Percentiles rank a stretch among this genome's conserved stretches.
These are phyloP conservation scores for Acacia pycnantha DNA, from an alignment of 331 rosid species.

Conservation along the genomic window DNA sequence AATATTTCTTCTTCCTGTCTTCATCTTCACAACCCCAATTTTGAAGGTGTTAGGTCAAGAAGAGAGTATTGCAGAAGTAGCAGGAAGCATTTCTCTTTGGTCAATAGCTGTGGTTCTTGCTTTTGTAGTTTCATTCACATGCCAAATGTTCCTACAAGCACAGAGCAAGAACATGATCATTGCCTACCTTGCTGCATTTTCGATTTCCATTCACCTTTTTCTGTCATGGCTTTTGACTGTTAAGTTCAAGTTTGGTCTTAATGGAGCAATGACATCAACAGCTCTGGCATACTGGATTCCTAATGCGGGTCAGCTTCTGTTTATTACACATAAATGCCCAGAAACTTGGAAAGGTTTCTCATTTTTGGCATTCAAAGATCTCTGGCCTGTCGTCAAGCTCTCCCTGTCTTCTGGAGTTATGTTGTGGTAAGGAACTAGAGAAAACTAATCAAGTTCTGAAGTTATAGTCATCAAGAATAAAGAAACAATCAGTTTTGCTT, in stretches of 20 bases:
- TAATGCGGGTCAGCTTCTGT: constrained; percentile 50
- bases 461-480: neutral
- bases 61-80: constrained; percentile 36
- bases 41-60: constrained; percentile 52
- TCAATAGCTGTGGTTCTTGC: constrained; percentile 43
- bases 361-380: constrained; percentile 54
- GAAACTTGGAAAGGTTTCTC: constrained; percentile 67
- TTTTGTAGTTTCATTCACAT: constrained; percentile 44
- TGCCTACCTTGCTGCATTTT: constrained; percentile 51
- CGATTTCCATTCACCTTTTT: constrained; percentile 38
- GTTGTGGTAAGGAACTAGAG: constrained; percentile 48
- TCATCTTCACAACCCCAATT: constrained; percentile 49
- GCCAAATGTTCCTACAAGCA: constrained; percentile 67
- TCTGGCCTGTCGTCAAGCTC: constrained; percentile 56
- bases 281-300: constrained; percentile 54
- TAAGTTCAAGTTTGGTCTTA: constrained; percentile 46
- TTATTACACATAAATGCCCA: constrained; percentile 41
- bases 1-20: constrained; percentile 45
- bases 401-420: constrained; percentile 62
- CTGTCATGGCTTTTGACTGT: constrained; percentile 63
- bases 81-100: constrained; percentile 58
- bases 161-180: constrained; percentile 60
- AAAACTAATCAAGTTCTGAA: neutral
- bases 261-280: constrained; percentile 55
- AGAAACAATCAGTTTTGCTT: neutral